Evolutionary conservation across 768 basidiomycete genomes (phyloP), one percentile per base, ranked within the genome.

Genomic region (Suillus bovinus): DNA sequence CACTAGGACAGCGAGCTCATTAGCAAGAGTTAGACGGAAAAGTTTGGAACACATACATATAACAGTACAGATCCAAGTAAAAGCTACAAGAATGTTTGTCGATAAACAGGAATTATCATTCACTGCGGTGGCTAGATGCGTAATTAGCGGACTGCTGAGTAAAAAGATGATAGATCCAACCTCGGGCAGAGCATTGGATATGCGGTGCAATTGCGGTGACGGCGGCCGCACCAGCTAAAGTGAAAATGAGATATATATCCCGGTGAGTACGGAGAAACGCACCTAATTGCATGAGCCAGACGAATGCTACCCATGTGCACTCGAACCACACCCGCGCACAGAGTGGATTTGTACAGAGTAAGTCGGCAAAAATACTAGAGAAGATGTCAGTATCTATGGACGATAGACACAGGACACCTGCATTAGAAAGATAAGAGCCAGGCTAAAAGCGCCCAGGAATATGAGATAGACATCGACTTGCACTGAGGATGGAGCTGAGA

Each of bases 281-380:
- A 92, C 90, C 81, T 5, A 91, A 76, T 64, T 88, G 77, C 74
- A 90, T 72, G 14, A 82, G 46, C 70, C 84, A 86, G 66, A 87
- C 86, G 6, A 86, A 20, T 1, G 77, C 75, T 39, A 86, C 74
- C 89, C 89, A 91, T 27, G 73, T 53, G 66, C 82, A 83, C 70
- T 92, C 90, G 65, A 91, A 88, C 87, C 87, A 90, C 17, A 91
- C 84, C n/a, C 80, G 81, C 27, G 82, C 81, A 24, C 85, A 80
- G 49, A 88, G 70, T 8, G 83, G 73, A 70, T 82, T 75, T 63
- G 75, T 79, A 22, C 80, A 79, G 27, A 82, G 68, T 39, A 90
- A 71, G 71, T 91, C 89, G 42, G 84, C 71, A 64, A 88, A 87
- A 50, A 83, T 80, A 69, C 83, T 85, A 54, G 22, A 22, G 60